These are phyloP conservation scores for Solanum hybrid DNA, from an alignment of 305 asterid genomes.

Conservation along the genomic window DNA sequence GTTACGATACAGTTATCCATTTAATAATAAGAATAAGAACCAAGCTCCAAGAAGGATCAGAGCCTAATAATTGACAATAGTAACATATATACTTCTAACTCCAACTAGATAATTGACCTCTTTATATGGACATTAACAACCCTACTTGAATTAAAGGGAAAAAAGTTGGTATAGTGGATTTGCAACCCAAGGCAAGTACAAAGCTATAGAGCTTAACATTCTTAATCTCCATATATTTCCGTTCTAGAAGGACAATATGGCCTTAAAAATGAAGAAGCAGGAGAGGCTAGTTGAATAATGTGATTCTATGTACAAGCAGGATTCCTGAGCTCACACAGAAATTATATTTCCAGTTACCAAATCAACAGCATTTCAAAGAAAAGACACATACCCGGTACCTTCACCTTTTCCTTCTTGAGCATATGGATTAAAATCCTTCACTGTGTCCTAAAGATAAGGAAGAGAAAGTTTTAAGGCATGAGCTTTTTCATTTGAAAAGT, in stretches of 20 bases:
- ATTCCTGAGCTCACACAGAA: background rate
- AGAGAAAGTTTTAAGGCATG: background rate
- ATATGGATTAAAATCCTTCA: conserved; percentile 60
- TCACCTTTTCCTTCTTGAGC: conserved; percentile 61
- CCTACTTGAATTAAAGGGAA: background rate
- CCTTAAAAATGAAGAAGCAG: background rate
- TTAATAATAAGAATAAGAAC: no score
- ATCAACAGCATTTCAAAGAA: background rate
- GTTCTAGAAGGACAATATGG: background rate
- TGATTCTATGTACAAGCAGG: background rate
- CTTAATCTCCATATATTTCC: background rate
- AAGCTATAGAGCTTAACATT: background rate
- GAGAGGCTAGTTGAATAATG: background rate
- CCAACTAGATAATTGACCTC: background rate
- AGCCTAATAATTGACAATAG: background rate
- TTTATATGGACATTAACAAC: background rate
- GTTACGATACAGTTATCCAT: background rate
- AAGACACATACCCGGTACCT: conserved; percentile 77
- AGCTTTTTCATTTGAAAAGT: background rate
- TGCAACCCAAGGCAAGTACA: background rate
- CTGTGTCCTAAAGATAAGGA: conserved; percentile 67
- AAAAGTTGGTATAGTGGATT: background rate
- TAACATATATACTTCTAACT: background rate
- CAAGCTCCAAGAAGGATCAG: background rate
- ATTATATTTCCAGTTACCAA: background rate